Percentiles rank a stretch among this genome's conserved stretches.
These are phyloP conservation scores for Boeremia exigua DNA, from an alignment of 2,329 filamentous ascomycete species.

Conservation along the genomic window DNA sequence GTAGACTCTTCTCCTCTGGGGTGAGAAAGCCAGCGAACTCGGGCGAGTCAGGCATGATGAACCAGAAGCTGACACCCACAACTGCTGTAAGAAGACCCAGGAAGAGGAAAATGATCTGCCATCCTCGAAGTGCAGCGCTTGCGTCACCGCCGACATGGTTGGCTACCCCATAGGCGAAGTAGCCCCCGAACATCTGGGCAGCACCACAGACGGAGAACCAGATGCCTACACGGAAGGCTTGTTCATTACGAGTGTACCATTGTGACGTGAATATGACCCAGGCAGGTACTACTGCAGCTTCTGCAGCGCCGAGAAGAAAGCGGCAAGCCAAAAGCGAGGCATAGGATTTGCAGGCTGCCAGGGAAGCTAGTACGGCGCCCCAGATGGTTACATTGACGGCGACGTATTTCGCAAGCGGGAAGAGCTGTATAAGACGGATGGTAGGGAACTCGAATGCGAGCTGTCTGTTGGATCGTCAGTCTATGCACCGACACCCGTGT, in stretches of 20 bases:
- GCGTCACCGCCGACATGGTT: slow-evolving; percentile 55
- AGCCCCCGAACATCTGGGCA: slow-evolving; percentile 34
- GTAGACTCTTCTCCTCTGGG: slow-evolving; percentile 38
- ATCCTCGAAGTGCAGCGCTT: slow-evolving; percentile 46
- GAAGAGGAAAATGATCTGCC: slow-evolving; percentile 52
- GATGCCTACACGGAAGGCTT: slow-evolving; percentile 31
- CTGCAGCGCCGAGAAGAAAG: slow-evolving; percentile 31
- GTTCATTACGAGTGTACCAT: slow-evolving; percentile 20
- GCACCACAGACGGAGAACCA: slow-evolving; percentile 34
- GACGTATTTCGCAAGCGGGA: slow-evolving; percentile 37
- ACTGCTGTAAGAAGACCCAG: slow-evolving; percentile 50
- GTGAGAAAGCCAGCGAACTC: slow-evolving; percentile 36
- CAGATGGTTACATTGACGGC: slow-evolving; percentile 27
- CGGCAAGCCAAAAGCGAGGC: slow-evolving; percentile 26
- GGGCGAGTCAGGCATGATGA: slow-evolving; percentile 45
- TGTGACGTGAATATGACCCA: slow-evolving; percentile 30
- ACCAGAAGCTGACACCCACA: slow-evolving; percentile 51
- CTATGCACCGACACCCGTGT: slow-evolving; percentile 19
- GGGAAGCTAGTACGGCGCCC: slow-evolving; percentile 26
- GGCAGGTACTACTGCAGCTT: slow-evolving; percentile 26
- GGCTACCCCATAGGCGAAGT: slow-evolving; percentile 50
- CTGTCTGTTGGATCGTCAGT: slow-evolving; percentile 36
- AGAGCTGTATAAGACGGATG: slow-evolving; percentile 7
- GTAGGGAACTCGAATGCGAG: slow-evolving; percentile 5
- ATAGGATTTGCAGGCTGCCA: slow-evolving; percentile 30